phyloP scores from a whole-genome alignment of 1,284 basidiomycete genomes.

The Rhodotorula sp. region DNA sequence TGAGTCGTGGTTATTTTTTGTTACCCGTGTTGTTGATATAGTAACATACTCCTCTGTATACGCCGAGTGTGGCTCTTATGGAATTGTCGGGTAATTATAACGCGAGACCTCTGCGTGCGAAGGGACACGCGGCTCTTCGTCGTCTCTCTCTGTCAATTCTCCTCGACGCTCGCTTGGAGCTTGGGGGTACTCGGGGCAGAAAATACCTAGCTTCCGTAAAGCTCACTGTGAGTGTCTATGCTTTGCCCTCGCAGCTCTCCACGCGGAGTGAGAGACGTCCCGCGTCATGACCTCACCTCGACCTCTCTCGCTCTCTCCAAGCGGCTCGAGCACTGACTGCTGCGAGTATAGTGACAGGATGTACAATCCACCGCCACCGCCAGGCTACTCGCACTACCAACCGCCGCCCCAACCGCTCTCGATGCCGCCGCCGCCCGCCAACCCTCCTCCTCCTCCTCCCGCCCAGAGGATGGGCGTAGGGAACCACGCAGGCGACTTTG shows the following conservation, averaged over 20 bases:
- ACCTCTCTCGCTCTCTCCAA: background rate
- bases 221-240: no score
- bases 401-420: slow-evolving; percentile 17
- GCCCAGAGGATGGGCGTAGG: slow-evolving; percentile 4
- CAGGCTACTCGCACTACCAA: slow-evolving; percentile 17
- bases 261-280: background rate
- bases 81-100: no score
- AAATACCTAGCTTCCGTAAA: no score
- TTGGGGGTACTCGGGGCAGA: no score
- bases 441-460: background rate
- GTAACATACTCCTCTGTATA: no score
- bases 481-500: slow-evolving; percentile 19
- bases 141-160: no score
- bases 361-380: background rate
- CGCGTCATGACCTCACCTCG: background rate
- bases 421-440: background rate
- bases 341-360: background rate
- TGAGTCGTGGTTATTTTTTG: background rate
- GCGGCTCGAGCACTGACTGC: background rate
- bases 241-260: no score
- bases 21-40: background rate
- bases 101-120: no score
- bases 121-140: no score
- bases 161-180: no score
- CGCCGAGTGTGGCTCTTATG: no score